phyloP scores from a whole-genome alignment of 1,284 basidiomycete genomes.

The Rhizopogon hawkerae region DNA sequence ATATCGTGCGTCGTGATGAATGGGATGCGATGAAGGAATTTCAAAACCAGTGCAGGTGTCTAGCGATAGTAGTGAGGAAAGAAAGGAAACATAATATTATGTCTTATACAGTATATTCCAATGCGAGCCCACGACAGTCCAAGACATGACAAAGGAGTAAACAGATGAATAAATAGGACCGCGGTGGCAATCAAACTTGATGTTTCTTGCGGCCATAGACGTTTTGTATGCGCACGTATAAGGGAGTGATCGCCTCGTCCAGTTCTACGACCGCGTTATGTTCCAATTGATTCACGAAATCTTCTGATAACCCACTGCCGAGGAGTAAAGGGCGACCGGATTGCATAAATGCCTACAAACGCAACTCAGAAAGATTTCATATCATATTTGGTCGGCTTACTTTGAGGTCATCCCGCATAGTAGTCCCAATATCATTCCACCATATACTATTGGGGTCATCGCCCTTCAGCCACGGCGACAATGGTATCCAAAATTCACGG shows the following conservation, averaged over 20 bases:
- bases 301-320: constrained; percentile 46
- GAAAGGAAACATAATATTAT: background rate
- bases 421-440: constrained; percentile 27
- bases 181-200: constrained; percentile 7
- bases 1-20: background rate
- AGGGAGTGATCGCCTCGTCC: constrained; percentile 34
- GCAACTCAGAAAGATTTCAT: constrained; percentile 6
- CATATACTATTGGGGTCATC: constrained; percentile 22
- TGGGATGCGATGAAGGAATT: background rate
- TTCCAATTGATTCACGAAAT: constrained; percentile 46
- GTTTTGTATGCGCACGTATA: constrained; percentile 48
- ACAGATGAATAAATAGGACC: constrained; percentile 3
- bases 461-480: constrained; percentile 38
- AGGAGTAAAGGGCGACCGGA: constrained; percentile 61
- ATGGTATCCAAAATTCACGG: constrained; percentile 51
- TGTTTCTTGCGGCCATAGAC: constrained; percentile 50
- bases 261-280: constrained; percentile 43
- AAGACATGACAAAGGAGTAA: background rate
- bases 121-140: background rate
- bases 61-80: background rate
- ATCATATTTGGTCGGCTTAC: constrained; percentile 30
- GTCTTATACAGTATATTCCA: constrained; percentile 5
- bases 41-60: background rate
- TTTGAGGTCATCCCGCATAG: constrained; percentile 38
- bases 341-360: constrained; percentile 48